Percentiles rank a stretch among this genome's conserved stretches.
Conservation (phyloP, 768 basidiomycete species). For the Tylopilus rubrobrunneus region DNA sequence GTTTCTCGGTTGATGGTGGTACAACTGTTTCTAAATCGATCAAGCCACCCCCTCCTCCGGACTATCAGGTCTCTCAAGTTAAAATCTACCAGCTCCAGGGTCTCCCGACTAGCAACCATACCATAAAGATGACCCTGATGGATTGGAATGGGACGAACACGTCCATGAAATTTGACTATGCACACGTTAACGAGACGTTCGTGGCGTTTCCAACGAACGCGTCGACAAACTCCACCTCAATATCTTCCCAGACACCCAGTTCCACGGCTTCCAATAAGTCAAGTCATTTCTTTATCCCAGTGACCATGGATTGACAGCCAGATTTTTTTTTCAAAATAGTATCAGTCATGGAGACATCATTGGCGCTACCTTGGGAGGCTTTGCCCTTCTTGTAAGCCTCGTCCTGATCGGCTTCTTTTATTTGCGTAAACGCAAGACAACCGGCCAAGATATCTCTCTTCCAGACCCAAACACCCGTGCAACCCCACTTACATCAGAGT, state of each 20-base stretch:
- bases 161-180: conserved; percentile 27
- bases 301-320: background rate
- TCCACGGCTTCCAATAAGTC: conserved; percentile 8
- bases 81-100: conserved; percentile 17
- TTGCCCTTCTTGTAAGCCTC: background rate
- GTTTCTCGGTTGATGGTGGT: conserved; percentile 18
- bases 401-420: background rate
- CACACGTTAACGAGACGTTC: conserved; percentile 21
- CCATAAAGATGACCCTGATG: conserved; percentile 20
- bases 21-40: background rate
- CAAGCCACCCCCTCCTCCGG: background rate
- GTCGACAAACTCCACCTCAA: conserved; percentile 10
- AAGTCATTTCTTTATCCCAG: background rate
- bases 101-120: conserved; percentile 15
- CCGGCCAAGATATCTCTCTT: background rate
- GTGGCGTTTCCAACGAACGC: background rate
- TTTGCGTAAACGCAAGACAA: conserved; percentile 7
- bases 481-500: no score
- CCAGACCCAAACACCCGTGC: no score
- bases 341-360: conserved; percentile 10
- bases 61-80: conserved; percentile 9
- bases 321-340: conserved; percentile 2
- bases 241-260: background rate
- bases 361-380: conserved; percentile 13
- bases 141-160: conserved; percentile 14